Conservation (phyloP, 768 basidiomycete species). For the Rhodosporidiobolus sp. region DNA sequence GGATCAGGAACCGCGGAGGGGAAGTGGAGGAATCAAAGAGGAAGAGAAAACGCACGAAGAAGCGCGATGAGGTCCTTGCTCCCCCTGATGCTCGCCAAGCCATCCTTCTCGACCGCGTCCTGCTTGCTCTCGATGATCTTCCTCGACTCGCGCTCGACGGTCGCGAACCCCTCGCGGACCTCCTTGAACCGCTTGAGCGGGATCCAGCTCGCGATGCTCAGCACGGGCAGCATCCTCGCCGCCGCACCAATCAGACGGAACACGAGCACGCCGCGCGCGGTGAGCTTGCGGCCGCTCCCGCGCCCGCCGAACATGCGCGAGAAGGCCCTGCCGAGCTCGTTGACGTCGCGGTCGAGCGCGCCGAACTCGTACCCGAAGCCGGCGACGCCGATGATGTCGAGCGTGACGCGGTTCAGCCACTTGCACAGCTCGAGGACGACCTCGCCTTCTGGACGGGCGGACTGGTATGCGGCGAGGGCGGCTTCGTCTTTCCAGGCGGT, state of each 20-base stretch:
- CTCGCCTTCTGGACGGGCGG: constrained; percentile 1
- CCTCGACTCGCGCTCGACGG: constrained; percentile 34
- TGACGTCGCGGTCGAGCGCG: constrained; percentile 20
- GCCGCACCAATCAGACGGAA: constrained; percentile 16
- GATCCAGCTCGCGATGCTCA: constrained; percentile 26
- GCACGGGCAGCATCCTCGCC: constrained; percentile 36
- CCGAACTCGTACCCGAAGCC: constrained; percentile 41
- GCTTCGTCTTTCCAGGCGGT: constrained; percentile 3
- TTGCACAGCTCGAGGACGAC: constrained; percentile 46
- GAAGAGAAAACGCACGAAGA: constrained; percentile 15
- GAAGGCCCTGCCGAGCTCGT: constrained; percentile 37
- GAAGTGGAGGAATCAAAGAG: too few species aligned
- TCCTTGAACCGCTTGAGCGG: constrained; percentile 18
- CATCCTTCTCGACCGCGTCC: constrained; percentile 25
- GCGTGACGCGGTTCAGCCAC: constrained; percentile 48
- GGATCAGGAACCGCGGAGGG: neutral
- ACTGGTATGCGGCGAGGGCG: neutral
- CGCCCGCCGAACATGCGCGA: constrained; percentile 27
- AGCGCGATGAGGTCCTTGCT: constrained; percentile 37
- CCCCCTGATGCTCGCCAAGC: constrained; percentile 11
- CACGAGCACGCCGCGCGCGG: neutral
- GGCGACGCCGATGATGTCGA: constrained; percentile 44
- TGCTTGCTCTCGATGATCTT: constrained; percentile 38
- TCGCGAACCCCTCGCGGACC: constrained; percentile 17
- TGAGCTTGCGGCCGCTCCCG: neutral